Base-by-base conservation (phyloP, 1,284 basidiomycete species). In the Erythrobasidium hasegawianum region DNA sequence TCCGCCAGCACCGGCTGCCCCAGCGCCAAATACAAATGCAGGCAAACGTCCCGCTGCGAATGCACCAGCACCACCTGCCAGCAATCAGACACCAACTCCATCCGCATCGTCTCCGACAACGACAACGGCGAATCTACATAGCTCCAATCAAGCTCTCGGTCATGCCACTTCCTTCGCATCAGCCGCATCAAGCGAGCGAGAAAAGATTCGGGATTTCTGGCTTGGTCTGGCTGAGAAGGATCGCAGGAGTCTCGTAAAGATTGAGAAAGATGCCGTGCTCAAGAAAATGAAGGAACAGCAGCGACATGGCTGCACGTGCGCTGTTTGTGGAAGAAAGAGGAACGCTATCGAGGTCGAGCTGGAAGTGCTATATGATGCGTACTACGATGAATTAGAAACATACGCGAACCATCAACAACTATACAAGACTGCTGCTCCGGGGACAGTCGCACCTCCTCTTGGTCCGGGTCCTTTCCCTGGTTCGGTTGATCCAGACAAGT, bases 251-350 rank as follows among this genome's bases (percentile, higher is more conserved):
- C 84, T 98, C 66, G 89, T 98, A 76, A 89, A 90, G 81, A 86
- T 97, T 73, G 95, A 98, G 82, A 97, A 97, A 81, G 92, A 97
- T 77, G 90, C 90, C 14, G 94, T 98, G 27, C 80, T 97, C 69
- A 86, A 85, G 78, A 97, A 96, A 85, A 97, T 98, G 92, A 97
- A 97, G 82, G 95, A 96, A 78, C 92, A 96, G 82, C 93, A 96
- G 83, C 90, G 90, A 76, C 92, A 96, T 77, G 87, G 86, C 70
- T 98, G 95, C 78, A 86, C 86, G 71, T 98, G 95, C 80, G 93
- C 92, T 20, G 94, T 98, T 39, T 98, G 95, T 79, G 91, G 92
- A 43, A 83, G 95, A 76, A 98, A 98, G 83, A 87, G 92, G 87
- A 90, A 76, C 72, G 93, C 94, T 74, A 97, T 98, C 81, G 96